Evolutionary conservation across 1,139 yeast species (phyloP), one percentile per base, ranked within the genome.

Genomic region (Suhomyces terraborum): DNA sequence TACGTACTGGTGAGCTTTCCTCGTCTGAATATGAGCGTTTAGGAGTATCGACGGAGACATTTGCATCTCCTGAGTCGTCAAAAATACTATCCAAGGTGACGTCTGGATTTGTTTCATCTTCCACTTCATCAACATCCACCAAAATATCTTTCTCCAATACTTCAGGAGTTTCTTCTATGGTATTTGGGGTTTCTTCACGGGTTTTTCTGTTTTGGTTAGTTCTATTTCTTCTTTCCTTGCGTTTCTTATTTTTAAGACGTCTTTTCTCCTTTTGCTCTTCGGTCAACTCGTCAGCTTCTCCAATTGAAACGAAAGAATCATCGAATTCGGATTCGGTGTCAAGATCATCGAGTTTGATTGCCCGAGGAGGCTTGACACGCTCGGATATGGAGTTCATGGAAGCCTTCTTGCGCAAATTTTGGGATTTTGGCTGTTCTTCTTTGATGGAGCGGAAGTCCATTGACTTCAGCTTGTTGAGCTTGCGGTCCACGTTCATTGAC

Each of bases 181-280:
- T 3, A 12, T 16, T 9, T 6, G 27, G 2, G 6, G 14, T 17
- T 4, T 14, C 31, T 12, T 37, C 36, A 13, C 32, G 37, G 9
- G 21, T 20, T 24, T 32, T 38, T 14, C 36, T 42, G 22, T 31
- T 36, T 19, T 42, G 46, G 24, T 36, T 32, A 28, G 43, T 42
- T 19, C 46, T 38, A 10, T 42, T 42, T 42, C 55, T 45, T 38
- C 53, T 42, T 26, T 49, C 53, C 39, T 49, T 47, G 36, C 53
- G 42, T 38, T 49, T 51, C 23, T 38, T 48, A 35, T 51, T 51
- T 23, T 46, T 50, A 27, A 46, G 25, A 32, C 48, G 32, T 31
- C 46, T 49, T 34, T 45, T 50, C 29, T 49, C 52, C 38, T 45
- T 48, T 20, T 49, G 51, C 3, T 43, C 41, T 12, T 50, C 52